Percentiles rank a stretch among this genome's conserved stretches.
Evolutionary conservation across 306 rosid species (phyloP).

Genomic region (Inga oerstediana): DNA sequence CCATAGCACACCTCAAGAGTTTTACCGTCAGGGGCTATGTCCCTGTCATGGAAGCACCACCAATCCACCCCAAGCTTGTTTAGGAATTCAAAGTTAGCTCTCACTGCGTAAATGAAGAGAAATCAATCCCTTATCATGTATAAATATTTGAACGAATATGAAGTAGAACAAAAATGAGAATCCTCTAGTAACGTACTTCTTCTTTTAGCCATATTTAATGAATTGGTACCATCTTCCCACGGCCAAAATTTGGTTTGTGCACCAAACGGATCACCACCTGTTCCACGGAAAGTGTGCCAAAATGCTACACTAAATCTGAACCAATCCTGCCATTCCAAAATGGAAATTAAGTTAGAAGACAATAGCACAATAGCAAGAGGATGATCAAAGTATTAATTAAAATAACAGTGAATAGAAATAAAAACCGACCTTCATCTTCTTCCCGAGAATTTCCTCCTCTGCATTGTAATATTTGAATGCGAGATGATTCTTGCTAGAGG

Average conservation of each 20-base stretch:
- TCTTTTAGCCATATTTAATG: conserved; percentile 88
- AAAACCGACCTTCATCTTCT: conserved; percentile 89
- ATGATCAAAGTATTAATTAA: not conserved
- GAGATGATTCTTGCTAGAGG: conserved; percentile 80
- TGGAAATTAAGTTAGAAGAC: conserved; percentile 31
- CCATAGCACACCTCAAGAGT: conserved; percentile 63
- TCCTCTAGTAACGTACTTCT: conserved; percentile 62
- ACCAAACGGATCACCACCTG: conserved; percentile 91
- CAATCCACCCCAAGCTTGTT: conserved; percentile 81
- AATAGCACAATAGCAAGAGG: not conserved
- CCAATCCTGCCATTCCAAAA: conserved; percentile 70
- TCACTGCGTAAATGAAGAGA: conserved; percentile 57
- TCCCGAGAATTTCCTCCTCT: conserved; percentile 85
- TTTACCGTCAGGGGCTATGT: conserved; percentile 83
- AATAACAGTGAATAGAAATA: conserved; percentile 3
- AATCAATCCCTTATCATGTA: conserved; percentile 10
- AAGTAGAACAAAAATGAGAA: conserved; percentile 9
- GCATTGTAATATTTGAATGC: conserved; percentile 87
- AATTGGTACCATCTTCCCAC: conserved; percentile 97
- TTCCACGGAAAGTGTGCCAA: conserved; percentile 98
- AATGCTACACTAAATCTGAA: conserved; percentile 94
- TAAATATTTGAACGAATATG: conserved; percentile 3
- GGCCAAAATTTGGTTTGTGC: conserved; percentile 92
- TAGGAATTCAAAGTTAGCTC: conserved; percentile 90
- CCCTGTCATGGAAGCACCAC: conserved; percentile 98